Base-by-base conservation (phyloP, 1,284 basidiomycete species). In the Ceratobasidium sp. region DNA sequence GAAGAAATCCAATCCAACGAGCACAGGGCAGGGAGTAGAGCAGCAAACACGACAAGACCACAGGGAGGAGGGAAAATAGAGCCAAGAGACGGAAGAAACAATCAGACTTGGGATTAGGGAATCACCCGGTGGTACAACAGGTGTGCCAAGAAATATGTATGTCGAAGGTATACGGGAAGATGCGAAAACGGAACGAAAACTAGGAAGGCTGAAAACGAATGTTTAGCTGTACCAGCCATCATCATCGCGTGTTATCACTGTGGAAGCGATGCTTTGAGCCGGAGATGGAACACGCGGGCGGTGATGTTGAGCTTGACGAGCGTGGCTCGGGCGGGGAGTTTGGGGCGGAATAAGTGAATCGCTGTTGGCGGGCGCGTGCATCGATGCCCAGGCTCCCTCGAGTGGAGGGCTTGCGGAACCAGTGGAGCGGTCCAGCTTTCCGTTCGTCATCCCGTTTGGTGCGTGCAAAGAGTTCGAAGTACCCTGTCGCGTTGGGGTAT, bases 391-490 rank as follows among this genome's bases (percentile, higher is more conserved):
- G 15, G 73, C 70, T n/a, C 71, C 72, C 17, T 71, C 38, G 15
- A 29, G 38, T 22, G 71, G 55, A 17, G 71, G 68, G 27, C 60
- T 70, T 27, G 69, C 54, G 22, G 57, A 42, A 25, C 38, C 43
- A 35, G 22, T 53, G 17, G 56, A 35, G 20, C 52, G 80, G 53
- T 77, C 79, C 52, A 80, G 75, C 57, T 70, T 70, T 35, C 73
- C 43, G 80, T 71, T 71, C 69, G 77, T 70, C 70, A 74, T 74
- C 47, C 77, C 77, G 42, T 75, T 77, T 15, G 89, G 88, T 20
- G 88, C 88, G 73, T 91, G 90, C 78, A 90, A 89, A 0, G 90
- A 91, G 73, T 90, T 87, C 83, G 86, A 86, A 7, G 90, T 69
- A 38, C 0, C 84, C 82, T 6, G 84, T 84, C 17, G 76, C 77